phyloP scores from a whole-genome alignment of 192 early-diverging fungal species.

The Umbelopsis ramanniana region DNA sequence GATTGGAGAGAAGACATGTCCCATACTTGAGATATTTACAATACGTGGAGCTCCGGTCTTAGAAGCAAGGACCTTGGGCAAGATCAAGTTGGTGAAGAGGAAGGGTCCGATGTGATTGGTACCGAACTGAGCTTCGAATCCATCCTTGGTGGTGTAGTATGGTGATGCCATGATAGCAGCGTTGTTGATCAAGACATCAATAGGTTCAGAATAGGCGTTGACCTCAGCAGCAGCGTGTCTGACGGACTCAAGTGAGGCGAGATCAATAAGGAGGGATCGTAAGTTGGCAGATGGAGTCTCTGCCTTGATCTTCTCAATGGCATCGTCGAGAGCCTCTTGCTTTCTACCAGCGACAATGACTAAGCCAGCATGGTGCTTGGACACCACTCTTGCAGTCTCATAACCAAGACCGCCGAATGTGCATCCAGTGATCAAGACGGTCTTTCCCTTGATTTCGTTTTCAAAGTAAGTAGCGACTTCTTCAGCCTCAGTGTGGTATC shows the following conservation, averaged over 20 bases:
- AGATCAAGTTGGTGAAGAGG: constrained; percentile 37
- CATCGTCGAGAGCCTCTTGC: constrained; percentile 15
- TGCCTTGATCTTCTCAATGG: constrained; percentile 29
- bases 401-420: constrained; percentile 2
- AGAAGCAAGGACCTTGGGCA: constrained; percentile 19
- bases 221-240: constrained; percentile 14
- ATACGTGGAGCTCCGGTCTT: not conserved
- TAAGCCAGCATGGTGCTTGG: not conserved
- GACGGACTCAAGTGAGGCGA: constrained; percentile 44
- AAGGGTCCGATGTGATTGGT: constrained; percentile 69
- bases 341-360: constrained; percentile 27
- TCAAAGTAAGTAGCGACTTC: not conserved
- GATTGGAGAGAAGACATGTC: not conserved
- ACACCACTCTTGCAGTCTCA: not conserved
- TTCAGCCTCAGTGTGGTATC: not conserved
- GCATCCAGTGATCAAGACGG: not conserved
- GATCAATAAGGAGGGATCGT: constrained; percentile 28
- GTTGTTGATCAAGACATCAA: constrained; percentile 8
- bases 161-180: constrained; percentile 61
- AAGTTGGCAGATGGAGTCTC: constrained; percentile 25
- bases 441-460: constrained; percentile 5
- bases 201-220: constrained; percentile 22
- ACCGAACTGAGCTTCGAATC: constrained; percentile 67
- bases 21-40: not conserved
- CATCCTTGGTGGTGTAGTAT: constrained; percentile 52